Conservation (phyloP, 1,284 basidiomycete genomes). For the Schizophyllum amplum region DNA sequence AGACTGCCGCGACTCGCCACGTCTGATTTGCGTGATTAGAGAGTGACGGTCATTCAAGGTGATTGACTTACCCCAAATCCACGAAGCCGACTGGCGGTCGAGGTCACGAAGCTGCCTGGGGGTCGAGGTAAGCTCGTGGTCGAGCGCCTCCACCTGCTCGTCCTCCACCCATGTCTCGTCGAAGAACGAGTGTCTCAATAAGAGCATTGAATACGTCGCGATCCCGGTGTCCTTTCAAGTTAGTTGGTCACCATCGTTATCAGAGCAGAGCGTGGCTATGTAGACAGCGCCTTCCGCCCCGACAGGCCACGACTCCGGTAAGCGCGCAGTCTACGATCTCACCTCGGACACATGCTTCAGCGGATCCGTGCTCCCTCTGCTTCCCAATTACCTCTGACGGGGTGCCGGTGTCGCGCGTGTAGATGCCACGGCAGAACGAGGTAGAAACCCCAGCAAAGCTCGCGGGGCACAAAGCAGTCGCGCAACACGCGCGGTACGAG, state of each 20-base stretch:
- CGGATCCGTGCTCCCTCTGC: conserved; percentile 78
- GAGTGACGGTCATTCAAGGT: background rate
- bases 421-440: too few relatives aligned
- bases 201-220: conserved; percentile 84
- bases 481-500: too few relatives aligned
- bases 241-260: too few relatives aligned
- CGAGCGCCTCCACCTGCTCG: conserved; percentile 1
- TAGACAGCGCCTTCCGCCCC: too few relatives aligned
- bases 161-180: background rate
- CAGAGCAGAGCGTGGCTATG: background rate
- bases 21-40: conserved; percentile 33
- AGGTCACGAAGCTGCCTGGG: too few relatives aligned
- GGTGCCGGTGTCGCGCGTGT: conserved; percentile 74
- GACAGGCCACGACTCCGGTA: too few relatives aligned
- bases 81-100: conserved; percentile 79
- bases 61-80: conserved; percentile 54
- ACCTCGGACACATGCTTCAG: conserved; percentile 85
- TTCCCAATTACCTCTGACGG: conserved; percentile 65
- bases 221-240: conserved; percentile 75
- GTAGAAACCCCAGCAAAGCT: conserved; percentile 88
- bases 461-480: too few relatives aligned
- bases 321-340: conserved; percentile 11
- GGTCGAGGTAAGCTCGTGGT: too few relatives aligned
- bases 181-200: conserved; percentile 73
- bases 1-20: conserved; percentile 89